Conservation (phyloP, 1,139 yeast species). For the Meyerozyma athensensis region DNA sequence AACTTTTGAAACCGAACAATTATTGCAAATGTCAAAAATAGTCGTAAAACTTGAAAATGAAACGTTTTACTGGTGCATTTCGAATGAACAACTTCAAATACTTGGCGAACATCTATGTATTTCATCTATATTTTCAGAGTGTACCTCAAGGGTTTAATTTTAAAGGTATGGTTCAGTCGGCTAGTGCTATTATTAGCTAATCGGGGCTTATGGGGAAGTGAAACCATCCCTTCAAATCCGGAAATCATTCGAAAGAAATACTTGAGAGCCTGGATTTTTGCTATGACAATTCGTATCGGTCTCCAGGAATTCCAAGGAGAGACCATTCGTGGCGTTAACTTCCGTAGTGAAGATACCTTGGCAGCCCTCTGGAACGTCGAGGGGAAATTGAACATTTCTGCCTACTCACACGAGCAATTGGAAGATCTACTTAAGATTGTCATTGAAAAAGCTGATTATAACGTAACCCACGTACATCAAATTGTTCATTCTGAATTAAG, state of each 20-base stretch:
- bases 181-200: conserved; percentile 1
- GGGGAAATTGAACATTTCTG: neutral
- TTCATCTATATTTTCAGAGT: no score
- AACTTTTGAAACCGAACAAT: no score
- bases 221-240: neutral
- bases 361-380: neutral
- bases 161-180: no score
- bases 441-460: neutral
- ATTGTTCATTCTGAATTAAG: neutral
- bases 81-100: no score
- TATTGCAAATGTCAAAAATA: no score
- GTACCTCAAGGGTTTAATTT: no score
- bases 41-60: no score
- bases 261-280: neutral
- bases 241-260: no score
- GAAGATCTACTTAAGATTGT: neutral
- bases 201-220: neutral
- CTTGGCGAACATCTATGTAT: no score
- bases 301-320: neutral
- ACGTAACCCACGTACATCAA: neutral
- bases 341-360: neutral
- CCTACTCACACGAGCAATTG: neutral
- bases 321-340: neutral
- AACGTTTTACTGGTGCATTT: no score
- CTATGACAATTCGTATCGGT: neutral